These are phyloP conservation scores for Plectranthus barbatus DNA, from an alignment of 257 asterid genomes.

Conservation along the genomic window DNA sequence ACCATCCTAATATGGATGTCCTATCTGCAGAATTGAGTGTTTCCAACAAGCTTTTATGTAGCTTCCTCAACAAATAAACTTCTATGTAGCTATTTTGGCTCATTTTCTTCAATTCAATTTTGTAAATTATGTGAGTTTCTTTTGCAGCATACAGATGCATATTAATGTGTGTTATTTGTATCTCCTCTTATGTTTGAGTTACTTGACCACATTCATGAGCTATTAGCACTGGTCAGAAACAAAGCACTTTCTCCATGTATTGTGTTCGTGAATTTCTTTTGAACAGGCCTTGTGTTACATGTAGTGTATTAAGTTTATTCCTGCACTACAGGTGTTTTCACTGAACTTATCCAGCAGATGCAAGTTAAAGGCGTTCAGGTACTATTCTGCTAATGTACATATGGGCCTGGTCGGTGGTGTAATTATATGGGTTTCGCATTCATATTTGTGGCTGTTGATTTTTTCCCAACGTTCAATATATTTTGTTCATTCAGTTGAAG, in stretches of 20 bases:
- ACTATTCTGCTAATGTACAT: conserved; percentile 10
- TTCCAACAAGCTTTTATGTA: background rate
- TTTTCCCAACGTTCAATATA: background rate
- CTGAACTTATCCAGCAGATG: conserved; percentile 98
- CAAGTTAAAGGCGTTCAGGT: conserved; percentile 99
- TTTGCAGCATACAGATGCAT: background rate
- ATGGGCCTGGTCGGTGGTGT: background rate
- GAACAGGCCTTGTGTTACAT: background rate
- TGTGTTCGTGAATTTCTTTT: background rate
- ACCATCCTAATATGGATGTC: background rate
- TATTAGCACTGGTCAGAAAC: background rate
- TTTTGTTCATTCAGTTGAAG: conserved; percentile 4
- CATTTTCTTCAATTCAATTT: conserved; percentile 3
- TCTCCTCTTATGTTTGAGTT: background rate
- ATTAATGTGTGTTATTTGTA: background rate
- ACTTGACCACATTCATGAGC: background rate
- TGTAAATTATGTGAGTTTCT: background rate
- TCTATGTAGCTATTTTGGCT: background rate
- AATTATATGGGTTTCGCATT: background rate
- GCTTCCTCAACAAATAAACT: background rate
- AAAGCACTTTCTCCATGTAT: background rate
- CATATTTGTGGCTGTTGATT: background rate
- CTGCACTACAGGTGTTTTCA: conserved; percentile 77
- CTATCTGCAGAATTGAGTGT: background rate
- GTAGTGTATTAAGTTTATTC: conserved; percentile 6